Evolutionary conservation across 192 early-diverging fungal genomes (phyloP), one percentile per base, ranked within the genome.

Genomic region (Podila epicladia): DNA sequence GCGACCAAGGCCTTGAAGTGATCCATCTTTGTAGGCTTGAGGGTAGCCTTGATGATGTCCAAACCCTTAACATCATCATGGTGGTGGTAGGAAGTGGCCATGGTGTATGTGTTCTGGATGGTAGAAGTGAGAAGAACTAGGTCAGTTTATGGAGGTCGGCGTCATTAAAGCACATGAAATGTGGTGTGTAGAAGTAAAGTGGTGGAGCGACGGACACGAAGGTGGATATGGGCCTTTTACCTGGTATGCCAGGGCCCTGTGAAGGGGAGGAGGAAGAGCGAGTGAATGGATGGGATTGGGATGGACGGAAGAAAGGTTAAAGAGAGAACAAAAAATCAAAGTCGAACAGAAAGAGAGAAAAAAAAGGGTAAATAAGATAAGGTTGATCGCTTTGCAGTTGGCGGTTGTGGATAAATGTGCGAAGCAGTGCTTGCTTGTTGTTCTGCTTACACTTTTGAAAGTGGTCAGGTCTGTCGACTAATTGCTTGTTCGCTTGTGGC

Each of bases 31-130:
- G 82, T 72, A 13, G 74, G 72, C 19, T 63, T 74, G 32, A 60
- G 67, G 22, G 67, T 64, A 2, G 82, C 71, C 37, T 71, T 75
- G 71, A 72, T 82, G 32, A 79, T 79, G 41, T 79, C 76, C 61
- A 79, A 64, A 24, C 76, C 70, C 32, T 48, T 33, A 31, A 68
- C 48, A 58, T 72, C 66, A 51, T 79, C 70, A 15, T 71, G 65
- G 29, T 67, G 65, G 29, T 71, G 48, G 51, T 55, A 11, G 61
- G 53, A 24, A 9, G n/a, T 24, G 22, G 53, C 53, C 53, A 55
- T 55, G 41, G 41, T 45, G 13, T 45, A 15, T 45, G 41, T 15
- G 41, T 45, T 45, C 41, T 45, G 12, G 13, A 45, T 11, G 8
- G 41, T 2, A 45, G 41, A 45, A 45, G 41, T 0, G 35, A 37